Evolutionary conservation across 352 stramenopile genomes (phyloP).

Genomic region (Globisporangium camurandrum): DNA sequence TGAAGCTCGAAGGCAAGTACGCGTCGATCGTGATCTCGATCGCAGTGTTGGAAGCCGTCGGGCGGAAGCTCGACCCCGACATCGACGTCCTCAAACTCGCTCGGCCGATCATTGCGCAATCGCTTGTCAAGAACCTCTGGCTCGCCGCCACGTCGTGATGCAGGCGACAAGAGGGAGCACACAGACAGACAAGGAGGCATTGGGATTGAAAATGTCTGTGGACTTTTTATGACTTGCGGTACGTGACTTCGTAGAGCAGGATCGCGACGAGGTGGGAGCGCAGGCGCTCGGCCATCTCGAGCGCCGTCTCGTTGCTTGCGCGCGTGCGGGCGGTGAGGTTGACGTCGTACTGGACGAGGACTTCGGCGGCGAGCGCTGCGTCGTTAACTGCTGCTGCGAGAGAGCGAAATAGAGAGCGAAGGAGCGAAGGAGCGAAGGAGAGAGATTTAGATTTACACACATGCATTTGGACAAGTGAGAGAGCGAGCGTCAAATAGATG

Average conservation of each 20-base stretch:
- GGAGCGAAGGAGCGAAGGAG: constrained; percentile 3
- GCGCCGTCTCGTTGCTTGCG: constrained; percentile 63
- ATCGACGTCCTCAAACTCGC: constrained; percentile 86
- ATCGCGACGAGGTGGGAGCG: constrained; percentile 67
- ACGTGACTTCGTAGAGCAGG: constrained; percentile 66
- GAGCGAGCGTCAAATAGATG: constrained; percentile 10
- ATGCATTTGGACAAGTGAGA: no score
- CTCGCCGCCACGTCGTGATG: no score
- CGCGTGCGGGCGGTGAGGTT: constrained; percentile 54
- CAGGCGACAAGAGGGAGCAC: no score
- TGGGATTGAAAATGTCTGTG: no score
- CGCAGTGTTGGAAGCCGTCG: constrained; percentile 91
- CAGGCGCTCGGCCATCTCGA: constrained; percentile 73
- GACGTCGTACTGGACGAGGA: constrained; percentile 53
- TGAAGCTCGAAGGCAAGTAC: constrained; percentile 92
- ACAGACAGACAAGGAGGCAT: no score
- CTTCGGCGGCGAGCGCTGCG: constrained; percentile 51
- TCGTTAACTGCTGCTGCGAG: constrained; percentile 55
- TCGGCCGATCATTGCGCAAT: constrained; percentile 90
- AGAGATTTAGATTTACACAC: no score
- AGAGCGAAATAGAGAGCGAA: not conserved
- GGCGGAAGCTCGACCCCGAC: constrained; percentile 85
- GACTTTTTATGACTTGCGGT: constrained; percentile 30
- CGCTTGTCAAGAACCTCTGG: constrained; percentile 80
- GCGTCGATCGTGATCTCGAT: constrained; percentile 93